Conservation (phyloP, 2,329 filamentous ascomycete species). For the Rachicladosporium sp. region DNA sequence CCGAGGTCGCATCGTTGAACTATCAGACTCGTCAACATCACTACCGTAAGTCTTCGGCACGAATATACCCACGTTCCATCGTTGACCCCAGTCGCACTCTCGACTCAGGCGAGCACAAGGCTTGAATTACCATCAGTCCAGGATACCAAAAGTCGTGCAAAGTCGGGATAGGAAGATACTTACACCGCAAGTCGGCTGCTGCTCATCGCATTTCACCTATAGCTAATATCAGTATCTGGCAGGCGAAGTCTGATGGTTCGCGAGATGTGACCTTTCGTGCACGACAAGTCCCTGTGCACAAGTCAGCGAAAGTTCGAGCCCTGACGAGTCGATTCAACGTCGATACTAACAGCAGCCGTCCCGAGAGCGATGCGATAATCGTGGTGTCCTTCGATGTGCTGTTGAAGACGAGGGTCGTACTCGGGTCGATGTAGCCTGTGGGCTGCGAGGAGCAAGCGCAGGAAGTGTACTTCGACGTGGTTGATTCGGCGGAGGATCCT, state of each 20-base stretch:
- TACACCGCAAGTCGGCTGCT: slow-evolving; percentile 42
- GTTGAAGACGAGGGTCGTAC: too few relatives aligned
- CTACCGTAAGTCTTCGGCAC: slow-evolving; percentile 5
- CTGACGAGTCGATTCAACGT: neutral
- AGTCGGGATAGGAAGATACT: slow-evolving; percentile 8
- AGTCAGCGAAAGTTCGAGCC: neutral
- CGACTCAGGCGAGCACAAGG: slow-evolving; percentile 45
- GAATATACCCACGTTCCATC: slow-evolving; percentile 33
- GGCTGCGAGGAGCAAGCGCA: too few relatives aligned
- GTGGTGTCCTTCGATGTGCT: slow-evolving; percentile 19
- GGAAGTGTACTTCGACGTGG: too few relatives aligned
- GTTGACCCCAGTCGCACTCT: slow-evolving; percentile 45
- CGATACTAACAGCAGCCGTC: slow-evolving; percentile 41
- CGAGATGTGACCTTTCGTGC: slow-evolving; percentile 19
- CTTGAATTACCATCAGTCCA: slow-evolving; percentile 13
- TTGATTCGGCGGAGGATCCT: too few relatives aligned
- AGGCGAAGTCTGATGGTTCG: neutral
- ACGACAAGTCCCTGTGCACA: slow-evolving; percentile 21
- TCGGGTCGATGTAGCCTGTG: too few relatives aligned
- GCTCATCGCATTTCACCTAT: slow-evolving; percentile 46
- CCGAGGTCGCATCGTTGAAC: slow-evolving; percentile 25
- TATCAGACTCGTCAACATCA: slow-evolving; percentile 33
- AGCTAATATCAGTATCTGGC: neutral
- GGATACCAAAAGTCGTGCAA: neutral
- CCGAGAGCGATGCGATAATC: slow-evolving; percentile 41